These are phyloP conservation scores for Kluyveromyces lactis DNA, from an alignment of 805 yeast species.

Conservation along the genomic window DNA sequence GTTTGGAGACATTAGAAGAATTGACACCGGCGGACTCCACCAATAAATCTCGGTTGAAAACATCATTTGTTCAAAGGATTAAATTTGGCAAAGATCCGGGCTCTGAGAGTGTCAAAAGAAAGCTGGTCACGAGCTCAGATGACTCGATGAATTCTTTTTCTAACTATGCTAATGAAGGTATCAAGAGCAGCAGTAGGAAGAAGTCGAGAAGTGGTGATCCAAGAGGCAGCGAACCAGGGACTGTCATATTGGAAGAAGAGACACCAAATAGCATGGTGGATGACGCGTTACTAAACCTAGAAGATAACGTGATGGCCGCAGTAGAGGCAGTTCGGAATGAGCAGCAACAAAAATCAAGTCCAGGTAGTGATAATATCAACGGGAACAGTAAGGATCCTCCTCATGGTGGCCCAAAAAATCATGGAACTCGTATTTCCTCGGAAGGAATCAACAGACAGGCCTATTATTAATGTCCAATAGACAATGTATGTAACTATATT, in stretches of 20 bases:
- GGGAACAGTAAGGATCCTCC: no score
- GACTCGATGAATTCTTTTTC: constrained; percentile 22
- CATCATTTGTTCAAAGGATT: constrained; percentile 3
- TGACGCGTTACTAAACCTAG: constrained; percentile 20
- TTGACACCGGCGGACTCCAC: not conserved
- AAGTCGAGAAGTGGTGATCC: not conserved
- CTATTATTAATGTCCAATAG: no score
- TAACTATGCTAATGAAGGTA: constrained; percentile 17
- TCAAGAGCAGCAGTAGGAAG: constrained; percentile 9
- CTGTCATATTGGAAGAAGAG: constrained; percentile 8
- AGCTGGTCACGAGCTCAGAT: constrained; percentile 4
- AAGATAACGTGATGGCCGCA: constrained; percentile 25
- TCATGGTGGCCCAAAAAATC: no score
- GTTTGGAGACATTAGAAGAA: not conserved
- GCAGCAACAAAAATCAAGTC: constrained; percentile 5
- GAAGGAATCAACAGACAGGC: no score
- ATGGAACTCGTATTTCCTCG: no score
- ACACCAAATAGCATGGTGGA: constrained; percentile 13
- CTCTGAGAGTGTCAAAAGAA: not conserved
- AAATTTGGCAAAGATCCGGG: constrained; percentile 3
- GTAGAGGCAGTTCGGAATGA: constrained; percentile 19
- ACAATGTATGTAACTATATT: no score
- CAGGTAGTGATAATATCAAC: no score
- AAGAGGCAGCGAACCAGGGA: constrained; percentile 6
- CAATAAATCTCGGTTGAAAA: not conserved